phyloP scores from a whole-genome alignment of 768 basidiomycete genomes.

The Gelatoporia subvermispora region DNA sequence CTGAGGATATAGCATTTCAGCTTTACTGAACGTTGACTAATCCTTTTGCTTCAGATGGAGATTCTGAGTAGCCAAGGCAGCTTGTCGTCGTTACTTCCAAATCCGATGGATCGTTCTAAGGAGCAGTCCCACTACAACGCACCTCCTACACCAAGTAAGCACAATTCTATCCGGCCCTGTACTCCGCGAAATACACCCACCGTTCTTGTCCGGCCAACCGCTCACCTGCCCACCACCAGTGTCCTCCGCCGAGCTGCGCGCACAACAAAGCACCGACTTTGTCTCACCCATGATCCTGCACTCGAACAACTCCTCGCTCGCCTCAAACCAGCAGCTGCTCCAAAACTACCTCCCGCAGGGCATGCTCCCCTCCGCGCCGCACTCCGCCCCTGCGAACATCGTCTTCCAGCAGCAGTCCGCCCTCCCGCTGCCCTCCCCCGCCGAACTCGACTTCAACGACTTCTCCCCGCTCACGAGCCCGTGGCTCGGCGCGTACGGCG shows the following conservation, averaged over 20 bases:
- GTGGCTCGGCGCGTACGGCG: conserved; percentile 62
- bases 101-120: conserved; percentile 22
- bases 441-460: conserved; percentile 59
- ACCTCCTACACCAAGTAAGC: conserved; percentile 66
- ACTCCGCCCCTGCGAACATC: conserved; percentile 70
- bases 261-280: conserved; percentile 53
- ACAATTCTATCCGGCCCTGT: conserved; percentile 11
- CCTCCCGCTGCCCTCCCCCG: conserved; percentile 35
- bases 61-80: conserved; percentile 31
- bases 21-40: too few species aligned
- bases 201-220: too few species aligned
- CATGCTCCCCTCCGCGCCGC: conserved; percentile 25
- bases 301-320: conserved; percentile 20
- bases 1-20: too few species aligned
- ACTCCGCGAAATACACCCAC: too few species aligned
- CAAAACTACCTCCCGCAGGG: conserved; percentile 22
- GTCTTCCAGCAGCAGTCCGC: conserved; percentile 46
- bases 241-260: conserved; percentile 61
- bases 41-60: conserved; percentile 19
- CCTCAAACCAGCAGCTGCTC: conserved; percentile 13
- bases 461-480: conserved; percentile 79
- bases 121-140: conserved; percentile 34
- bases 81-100: conserved; percentile 24
- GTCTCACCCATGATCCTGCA: conserved; percentile 58
- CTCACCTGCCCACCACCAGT: not conserved